A percentile compares a stretch with the other conserved stretches of the same genome.
Evolutionary conservation across 495 filamentous ascomycete species (phyloP).

Genomic region (Talaromyces trachyspermus): DNA sequence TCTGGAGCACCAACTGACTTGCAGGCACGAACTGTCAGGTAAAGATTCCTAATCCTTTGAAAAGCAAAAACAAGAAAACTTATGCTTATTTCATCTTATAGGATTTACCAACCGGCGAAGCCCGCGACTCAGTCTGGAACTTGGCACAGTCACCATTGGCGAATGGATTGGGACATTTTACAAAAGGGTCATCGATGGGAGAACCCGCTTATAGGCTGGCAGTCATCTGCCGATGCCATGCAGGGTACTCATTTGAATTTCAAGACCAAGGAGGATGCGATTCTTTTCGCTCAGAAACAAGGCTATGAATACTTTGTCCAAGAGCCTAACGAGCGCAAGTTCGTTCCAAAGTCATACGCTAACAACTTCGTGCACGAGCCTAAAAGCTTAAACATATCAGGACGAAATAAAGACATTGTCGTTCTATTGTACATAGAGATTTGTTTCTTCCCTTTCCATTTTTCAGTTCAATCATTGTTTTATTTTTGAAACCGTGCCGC

Average conservation of each 20-base stretch:
- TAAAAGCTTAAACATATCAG: slow-evolving; percentile 85
- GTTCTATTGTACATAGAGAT: slow-evolving; percentile 39
- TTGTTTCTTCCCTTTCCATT: neutral
- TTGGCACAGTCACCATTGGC: slow-evolving; percentile 78
- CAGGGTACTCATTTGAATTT: slow-evolving; percentile 88
- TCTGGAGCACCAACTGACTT: slow-evolving; percentile 92
- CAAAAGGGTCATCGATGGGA: slow-evolving; percentile 90
- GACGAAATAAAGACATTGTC: slow-evolving; percentile 64
- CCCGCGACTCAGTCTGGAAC: slow-evolving; percentile 88
- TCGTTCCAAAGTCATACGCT: slow-evolving; percentile 89
- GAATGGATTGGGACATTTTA: slow-evolving; percentile 97
- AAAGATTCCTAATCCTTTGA: slow-evolving; percentile 17
- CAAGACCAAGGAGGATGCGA: slow-evolving; percentile 89
- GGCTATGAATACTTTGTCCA: slow-evolving; percentile 99
- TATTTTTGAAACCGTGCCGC: too few species aligned
- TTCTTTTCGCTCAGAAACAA: slow-evolving; percentile 93
- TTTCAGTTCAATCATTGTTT: too few species aligned
- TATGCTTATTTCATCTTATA: slow-evolving; percentile 23
- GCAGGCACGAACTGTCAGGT: slow-evolving; percentile 90
- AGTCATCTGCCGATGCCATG: slow-evolving; percentile 87
- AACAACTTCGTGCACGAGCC: slow-evolving; percentile 87
- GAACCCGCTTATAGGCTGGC: slow-evolving; percentile 97
- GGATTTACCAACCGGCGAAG: slow-evolving; percentile 86
- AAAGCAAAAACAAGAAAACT: too few species aligned
- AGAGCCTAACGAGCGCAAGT: slow-evolving; percentile 82